Percentiles rank a stretch among this genome's conserved stretches.
Evolutionary conservation across 2,329 filamentous ascomycete genomes (phyloP).

Genomic region (Sclerotinia minor): DNA sequence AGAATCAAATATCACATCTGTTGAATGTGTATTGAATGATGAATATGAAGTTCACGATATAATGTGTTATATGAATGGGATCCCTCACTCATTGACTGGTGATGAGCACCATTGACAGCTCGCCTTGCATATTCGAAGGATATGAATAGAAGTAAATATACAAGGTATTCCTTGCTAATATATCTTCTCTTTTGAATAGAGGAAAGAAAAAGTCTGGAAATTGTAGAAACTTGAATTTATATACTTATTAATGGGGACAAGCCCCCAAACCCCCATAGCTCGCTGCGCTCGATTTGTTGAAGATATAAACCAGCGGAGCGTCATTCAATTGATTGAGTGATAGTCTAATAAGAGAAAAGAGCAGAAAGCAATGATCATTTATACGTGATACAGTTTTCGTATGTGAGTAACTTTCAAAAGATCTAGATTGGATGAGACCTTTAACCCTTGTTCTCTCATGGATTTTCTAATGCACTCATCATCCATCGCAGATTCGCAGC

Average conservation of each 20-base stretch:
- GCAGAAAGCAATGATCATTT: too few species aligned
- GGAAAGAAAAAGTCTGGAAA: neutral
- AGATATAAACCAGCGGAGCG: neutral
- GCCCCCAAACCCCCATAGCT: neutral
- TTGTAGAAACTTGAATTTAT: neutral
- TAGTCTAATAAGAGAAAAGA: neutral
- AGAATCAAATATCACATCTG: neutral
- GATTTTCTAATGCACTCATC: neutral
- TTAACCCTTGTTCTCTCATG: neutral
- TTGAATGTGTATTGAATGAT: neutral
- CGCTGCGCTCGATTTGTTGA: neutral
- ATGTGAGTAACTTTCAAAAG: too few species aligned
- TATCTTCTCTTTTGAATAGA: neutral
- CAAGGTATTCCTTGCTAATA: neutral
- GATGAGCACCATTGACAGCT: neutral
- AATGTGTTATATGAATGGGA: neutral
- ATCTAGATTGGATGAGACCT: neutral
- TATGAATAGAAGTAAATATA: neutral
- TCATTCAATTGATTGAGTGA: neutral
- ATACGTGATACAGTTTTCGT: too few species aligned
- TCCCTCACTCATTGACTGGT: neutral
- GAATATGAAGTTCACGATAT: neutral
- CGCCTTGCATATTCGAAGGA: slow-evolving; percentile 5
- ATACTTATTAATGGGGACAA: too few species aligned
- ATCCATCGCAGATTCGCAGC: too few species aligned